phyloP scores from a whole-genome alignment of 345 rosid species.

The Camelina hispida region DNA sequence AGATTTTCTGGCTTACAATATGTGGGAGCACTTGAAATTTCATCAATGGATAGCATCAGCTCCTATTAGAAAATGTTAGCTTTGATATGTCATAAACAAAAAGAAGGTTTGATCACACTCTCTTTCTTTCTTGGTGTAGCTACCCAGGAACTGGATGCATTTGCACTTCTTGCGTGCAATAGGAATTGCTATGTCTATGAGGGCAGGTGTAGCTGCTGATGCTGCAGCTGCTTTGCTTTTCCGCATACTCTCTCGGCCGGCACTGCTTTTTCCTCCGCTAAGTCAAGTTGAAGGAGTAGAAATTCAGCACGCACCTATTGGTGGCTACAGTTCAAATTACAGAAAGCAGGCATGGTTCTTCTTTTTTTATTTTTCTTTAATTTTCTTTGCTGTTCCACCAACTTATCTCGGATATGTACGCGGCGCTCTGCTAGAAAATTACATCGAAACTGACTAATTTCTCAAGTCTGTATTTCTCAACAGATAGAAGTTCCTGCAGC shows the following conservation, averaged over 20 bases:
- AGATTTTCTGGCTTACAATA: slow-evolving; percentile 8
- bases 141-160: slow-evolving; percentile 99
- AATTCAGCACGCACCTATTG: slow-evolving; percentile 71
- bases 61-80: slow-evolving; percentile 14
- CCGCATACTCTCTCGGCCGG: slow-evolving; percentile 93
- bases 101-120: slow-evolving; percentile 29
- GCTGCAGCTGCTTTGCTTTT: slow-evolving; percentile 98
- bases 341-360: slow-evolving; percentile 71
- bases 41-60: not conserved
- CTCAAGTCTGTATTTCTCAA: slow-evolving; percentile 35
- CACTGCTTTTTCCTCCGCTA: slow-evolving; percentile 93
- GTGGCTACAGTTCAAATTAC: slow-evolving; percentile 78
- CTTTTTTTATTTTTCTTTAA: not conserved
- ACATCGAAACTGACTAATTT: slow-evolving; percentile 32
- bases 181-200: slow-evolving; percentile 98
- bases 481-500: slow-evolving; percentile 97
- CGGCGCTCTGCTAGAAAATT: slow-evolving; percentile 20
- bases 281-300: slow-evolving; percentile 91
- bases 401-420: slow-evolving; percentile 16
- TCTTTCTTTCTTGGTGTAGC: slow-evolving; percentile 59
- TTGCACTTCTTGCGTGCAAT: slow-evolving; percentile 98
- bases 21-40: slow-evolving; percentile 22
- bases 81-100: slow-evolving; percentile 20
- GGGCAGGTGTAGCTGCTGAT: slow-evolving; percentile 97
- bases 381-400: slow-evolving; percentile 6